These are phyloP conservation scores for Acer campestre DNA, from an alignment of 345 rosid species.

Conservation along the genomic window DNA sequence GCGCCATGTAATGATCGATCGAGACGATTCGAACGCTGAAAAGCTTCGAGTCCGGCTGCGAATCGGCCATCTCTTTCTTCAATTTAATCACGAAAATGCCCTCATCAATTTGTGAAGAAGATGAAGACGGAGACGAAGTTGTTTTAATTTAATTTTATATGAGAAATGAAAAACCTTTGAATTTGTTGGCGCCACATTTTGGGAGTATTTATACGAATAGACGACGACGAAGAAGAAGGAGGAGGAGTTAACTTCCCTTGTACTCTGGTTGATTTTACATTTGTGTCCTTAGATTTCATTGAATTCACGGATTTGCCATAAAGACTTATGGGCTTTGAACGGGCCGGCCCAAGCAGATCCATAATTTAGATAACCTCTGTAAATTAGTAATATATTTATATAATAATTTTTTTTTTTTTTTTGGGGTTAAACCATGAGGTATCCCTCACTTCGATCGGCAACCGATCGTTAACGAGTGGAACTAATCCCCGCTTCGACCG, in stretches of 20 bases:
- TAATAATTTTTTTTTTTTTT: too few relatives aligned
- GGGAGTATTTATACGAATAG: neutral
- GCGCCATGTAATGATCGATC: slow-evolving; percentile 82
- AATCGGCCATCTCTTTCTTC: slow-evolving; percentile 40
- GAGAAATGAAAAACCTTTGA: neutral
- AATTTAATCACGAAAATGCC: neutral
- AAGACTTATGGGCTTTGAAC: neutral
- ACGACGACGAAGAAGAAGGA: neutral
- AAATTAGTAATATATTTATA: too few relatives aligned
- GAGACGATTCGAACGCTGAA: slow-evolving; percentile 86
- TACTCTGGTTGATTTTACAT: neutral
- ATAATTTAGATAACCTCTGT: too few relatives aligned
- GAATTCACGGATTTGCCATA: neutral
- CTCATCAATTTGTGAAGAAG: neutral
- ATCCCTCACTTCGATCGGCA: too few relatives aligned
- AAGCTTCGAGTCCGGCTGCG: slow-evolving; percentile 44
- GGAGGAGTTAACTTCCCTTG: neutral
- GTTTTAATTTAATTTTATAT: neutral
- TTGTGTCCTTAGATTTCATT: neutral
- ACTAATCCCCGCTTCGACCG: too few relatives aligned
- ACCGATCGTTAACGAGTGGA: too few relatives aligned
- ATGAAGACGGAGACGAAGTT: too few relatives aligned
- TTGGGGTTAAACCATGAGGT: too few relatives aligned
- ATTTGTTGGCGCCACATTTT: slow-evolving; percentile 18
- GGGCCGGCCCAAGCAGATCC: neutral